Conservation (phyloP, 2,329 filamentous ascomycete genomes). For the Chalaropsis thielavioides region DNA sequence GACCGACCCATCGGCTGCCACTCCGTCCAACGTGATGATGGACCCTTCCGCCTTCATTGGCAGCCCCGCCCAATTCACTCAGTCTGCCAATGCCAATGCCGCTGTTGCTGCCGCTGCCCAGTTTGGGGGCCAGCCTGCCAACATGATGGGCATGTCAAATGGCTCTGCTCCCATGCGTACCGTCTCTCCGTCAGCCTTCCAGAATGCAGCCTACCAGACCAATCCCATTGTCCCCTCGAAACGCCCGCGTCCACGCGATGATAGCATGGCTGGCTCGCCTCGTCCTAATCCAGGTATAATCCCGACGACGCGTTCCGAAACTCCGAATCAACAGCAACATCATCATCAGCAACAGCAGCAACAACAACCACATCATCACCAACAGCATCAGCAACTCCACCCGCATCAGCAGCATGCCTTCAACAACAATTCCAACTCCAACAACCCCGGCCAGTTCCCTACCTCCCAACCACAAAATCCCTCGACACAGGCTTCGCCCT, state of each 20-base stretch:
- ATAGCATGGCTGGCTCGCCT: slow-evolving; percentile 72
- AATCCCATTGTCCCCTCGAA: slow-evolving; percentile 84
- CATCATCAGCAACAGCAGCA: neutral
- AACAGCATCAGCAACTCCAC: slow-evolving; percentile 20
- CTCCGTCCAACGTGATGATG: slow-evolving; percentile 40
- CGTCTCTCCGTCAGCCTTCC: slow-evolving; percentile 56
- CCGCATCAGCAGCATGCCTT: slow-evolving; percentile 5
- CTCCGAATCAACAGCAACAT: slow-evolving; percentile 46
- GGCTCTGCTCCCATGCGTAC: slow-evolving; percentile 58
- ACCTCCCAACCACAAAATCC: slow-evolving; percentile 7
- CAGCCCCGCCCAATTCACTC: slow-evolving; percentile 42
- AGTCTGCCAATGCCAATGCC: slow-evolving; percentile 19
- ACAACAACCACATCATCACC: slow-evolving; percentile 40
- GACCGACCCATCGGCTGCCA: slow-evolving; percentile 42
- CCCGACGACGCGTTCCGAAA: slow-evolving; percentile 78
- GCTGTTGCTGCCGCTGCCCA: slow-evolving; percentile 27
- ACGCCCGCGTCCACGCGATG: slow-evolving; percentile 64
- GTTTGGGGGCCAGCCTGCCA: slow-evolving; percentile 36
- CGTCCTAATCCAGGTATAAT: slow-evolving; percentile 59
- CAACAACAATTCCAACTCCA: neutral
- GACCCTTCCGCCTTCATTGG: slow-evolving; percentile 48
- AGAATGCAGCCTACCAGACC: slow-evolving; percentile 66
- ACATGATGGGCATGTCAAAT: slow-evolving; percentile 20
- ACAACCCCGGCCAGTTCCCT: neutral
- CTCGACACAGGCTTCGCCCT: slow-evolving; percentile 44